Percentiles rank a stretch among this genome's conserved stretches.
Evolutionary conservation across 345 rosid species (phyloP).

Genomic region (Crucihimalaya himalaica): DNA sequence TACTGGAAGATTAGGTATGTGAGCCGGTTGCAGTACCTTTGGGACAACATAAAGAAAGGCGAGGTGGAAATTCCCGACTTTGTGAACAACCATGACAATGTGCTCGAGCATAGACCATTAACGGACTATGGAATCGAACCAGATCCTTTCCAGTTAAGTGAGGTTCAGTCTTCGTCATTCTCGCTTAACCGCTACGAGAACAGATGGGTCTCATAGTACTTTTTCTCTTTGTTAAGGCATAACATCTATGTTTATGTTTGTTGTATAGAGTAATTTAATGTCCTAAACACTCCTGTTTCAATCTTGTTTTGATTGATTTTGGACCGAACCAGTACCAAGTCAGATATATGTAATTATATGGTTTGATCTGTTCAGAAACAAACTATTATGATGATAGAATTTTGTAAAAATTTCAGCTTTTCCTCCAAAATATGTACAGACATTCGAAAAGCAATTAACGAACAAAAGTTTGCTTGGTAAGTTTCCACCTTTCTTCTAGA

Average conservation of each 20-base stretch:
- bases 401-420: too few species aligned
- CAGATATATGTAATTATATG: conserved; percentile 5
- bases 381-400: too few species aligned
- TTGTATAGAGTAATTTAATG: conserved; percentile 17
- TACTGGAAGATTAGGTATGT: conserved; percentile 92
- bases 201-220: conserved; percentile 60
- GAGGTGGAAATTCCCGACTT: conserved; percentile 89
- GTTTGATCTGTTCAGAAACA: too few species aligned
- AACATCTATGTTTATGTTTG: background rate
- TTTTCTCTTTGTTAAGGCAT: background rate
- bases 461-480: too few species aligned
- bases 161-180: conserved; percentile 54
- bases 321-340: conserved; percentile 2
- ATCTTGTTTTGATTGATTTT: conserved; percentile 13
- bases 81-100: conserved; percentile 67
- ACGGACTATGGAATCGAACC: conserved; percentile 96
- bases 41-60: conserved; percentile 81
- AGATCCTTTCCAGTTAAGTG: conserved; percentile 64
- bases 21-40: conserved; percentile 84
- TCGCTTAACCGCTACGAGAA: conserved; percentile 66
- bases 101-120: conserved; percentile 88
- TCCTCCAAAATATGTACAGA: too few species aligned
- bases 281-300: conserved; percentile 1
- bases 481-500: too few species aligned
- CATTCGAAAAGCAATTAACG: too few species aligned